These are phyloP conservation scores for Daldinia vernicosa DNA, from an alignment of 495 filamentous ascomycete genomes.

Conservation along the genomic window DNA sequence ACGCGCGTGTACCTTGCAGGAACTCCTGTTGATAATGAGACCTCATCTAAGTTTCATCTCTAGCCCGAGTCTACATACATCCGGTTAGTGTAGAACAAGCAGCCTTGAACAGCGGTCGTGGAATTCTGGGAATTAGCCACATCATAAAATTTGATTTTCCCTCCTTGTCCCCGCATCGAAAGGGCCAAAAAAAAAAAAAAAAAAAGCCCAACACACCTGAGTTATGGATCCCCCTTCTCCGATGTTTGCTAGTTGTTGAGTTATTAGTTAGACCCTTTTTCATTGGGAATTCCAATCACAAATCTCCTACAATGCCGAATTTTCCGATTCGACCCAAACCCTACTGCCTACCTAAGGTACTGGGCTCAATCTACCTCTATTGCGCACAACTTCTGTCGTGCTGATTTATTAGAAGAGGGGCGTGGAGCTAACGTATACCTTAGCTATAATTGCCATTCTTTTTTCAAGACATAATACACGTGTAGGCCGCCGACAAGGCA, in stretches of 20 bases:
- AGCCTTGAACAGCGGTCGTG: conserved; percentile 10
- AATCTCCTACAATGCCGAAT: conserved; percentile 26
- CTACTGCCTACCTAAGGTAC: background rate
- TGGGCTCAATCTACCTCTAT: background rate
- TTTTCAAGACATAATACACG: conserved; percentile 28
- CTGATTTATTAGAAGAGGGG: conserved; percentile 14
- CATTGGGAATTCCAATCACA: conserved; percentile 20
- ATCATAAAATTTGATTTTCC: background rate
- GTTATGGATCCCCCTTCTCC: background rate
- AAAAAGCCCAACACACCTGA: conserved; percentile 16
- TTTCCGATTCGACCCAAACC: conserved; percentile 31
- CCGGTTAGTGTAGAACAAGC: conserved; percentile 7
- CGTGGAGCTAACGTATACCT: conserved; percentile 34
- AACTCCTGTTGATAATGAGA: conserved; percentile 28
- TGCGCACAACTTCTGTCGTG: conserved; percentile 18
- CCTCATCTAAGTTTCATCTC: conserved; percentile 12
- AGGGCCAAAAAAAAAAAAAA: background rate
- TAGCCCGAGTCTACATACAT: background rate
- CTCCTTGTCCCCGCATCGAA: conserved; percentile 8
- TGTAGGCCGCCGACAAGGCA: conserved; percentile 30
- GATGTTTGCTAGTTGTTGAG: background rate
- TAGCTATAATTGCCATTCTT: conserved; percentile 19
- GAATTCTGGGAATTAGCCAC: conserved; percentile 1
- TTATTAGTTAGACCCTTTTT: background rate
- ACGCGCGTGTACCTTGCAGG: conserved; percentile 40